These are phyloP conservation scores for Leccinum solheimii DNA, from an alignment of 1,284 basidiomycete species.

Conservation along the genomic window DNA sequence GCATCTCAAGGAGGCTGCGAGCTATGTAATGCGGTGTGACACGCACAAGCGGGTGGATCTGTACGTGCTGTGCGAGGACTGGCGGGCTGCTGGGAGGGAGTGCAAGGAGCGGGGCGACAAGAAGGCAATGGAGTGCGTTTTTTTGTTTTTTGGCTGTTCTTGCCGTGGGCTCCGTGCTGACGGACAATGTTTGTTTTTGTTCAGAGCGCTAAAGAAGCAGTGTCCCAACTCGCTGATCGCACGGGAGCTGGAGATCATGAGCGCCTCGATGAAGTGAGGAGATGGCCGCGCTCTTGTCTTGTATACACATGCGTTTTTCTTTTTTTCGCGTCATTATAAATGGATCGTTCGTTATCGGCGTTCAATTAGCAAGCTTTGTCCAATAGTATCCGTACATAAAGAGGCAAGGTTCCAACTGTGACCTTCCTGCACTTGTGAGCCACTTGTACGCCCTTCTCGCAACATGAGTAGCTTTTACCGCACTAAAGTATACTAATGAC, in stretches of 20 bases:
- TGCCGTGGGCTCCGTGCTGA: constrained; percentile 9
- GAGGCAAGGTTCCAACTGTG: too few species aligned
- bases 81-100: constrained; percentile 82
- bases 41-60: constrained; percentile 79
- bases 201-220: constrained; percentile 65
- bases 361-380: too few species aligned
- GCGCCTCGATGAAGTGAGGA: constrained; percentile 63
- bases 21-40: constrained; percentile 83
- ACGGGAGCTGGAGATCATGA: constrained; percentile 75
- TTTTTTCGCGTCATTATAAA: too few species aligned
- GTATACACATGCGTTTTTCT: not conserved
- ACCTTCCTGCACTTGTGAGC: too few species aligned
- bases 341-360: not conserved
- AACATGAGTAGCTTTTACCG: too few species aligned
- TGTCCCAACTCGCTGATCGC: constrained; percentile 79
- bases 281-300: not conserved
- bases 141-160: constrained; percentile 35
- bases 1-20: constrained; percentile 69
- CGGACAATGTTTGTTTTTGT: not conserved
- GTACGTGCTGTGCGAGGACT: constrained; percentile 86
- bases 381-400: too few species aligned
- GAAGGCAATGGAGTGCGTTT: constrained; percentile 74
- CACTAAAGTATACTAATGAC: too few species aligned
- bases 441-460: too few species aligned
- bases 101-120: constrained; percentile 87